Conservation (phyloP, 1,139 yeast species). For the Insectozyma bohioensis region DNA sequence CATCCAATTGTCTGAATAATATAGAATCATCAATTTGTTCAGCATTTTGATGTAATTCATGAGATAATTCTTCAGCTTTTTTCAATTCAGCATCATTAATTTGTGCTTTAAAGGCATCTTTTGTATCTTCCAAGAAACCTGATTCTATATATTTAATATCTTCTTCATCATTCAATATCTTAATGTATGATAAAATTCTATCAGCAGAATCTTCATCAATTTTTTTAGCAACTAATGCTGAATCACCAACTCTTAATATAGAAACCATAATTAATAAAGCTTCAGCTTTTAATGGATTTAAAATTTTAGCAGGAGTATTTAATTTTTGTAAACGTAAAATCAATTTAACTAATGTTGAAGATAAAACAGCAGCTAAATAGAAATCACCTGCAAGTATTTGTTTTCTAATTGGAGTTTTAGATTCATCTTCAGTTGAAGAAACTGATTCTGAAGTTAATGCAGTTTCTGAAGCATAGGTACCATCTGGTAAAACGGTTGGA, state of each 20-base stretch:
- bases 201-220: conserved; percentile 96
- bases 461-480: conserved; percentile 96
- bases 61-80: conserved; percentile 59
- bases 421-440: conserved; percentile 32
- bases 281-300: conserved; percentile 91
- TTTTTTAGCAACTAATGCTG: conserved; percentile 68
- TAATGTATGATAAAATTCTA: conserved; percentile 81
- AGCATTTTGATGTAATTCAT: conserved; percentile 63
- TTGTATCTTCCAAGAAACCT: conserved; percentile 87
- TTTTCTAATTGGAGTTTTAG: conserved; percentile 76
- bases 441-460: conserved; percentile 61
- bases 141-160: conserved; percentile 52
- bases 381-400: conserved; percentile 85
- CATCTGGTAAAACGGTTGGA: conserved; percentile 92
- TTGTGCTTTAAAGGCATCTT: conserved; percentile 73
- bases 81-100: conserved; percentile 54
- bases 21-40: conserved; percentile 84
- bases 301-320: conserved; percentile 51
- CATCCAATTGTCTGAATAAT: conserved; percentile 77
- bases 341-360: conserved; percentile 86
- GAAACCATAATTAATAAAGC: conserved; percentile 92
- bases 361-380: conserved; percentile 84
- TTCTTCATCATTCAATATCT: conserved; percentile 68
- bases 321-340: conserved; percentile 73
- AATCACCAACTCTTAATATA: conserved; percentile 84